Percentiles rank a stretch among this genome's conserved stretches.
Evolutionary conservation across 208 protist species (phyloP).

Genomic region (Acanthamoeba culbertsoni): DNA sequence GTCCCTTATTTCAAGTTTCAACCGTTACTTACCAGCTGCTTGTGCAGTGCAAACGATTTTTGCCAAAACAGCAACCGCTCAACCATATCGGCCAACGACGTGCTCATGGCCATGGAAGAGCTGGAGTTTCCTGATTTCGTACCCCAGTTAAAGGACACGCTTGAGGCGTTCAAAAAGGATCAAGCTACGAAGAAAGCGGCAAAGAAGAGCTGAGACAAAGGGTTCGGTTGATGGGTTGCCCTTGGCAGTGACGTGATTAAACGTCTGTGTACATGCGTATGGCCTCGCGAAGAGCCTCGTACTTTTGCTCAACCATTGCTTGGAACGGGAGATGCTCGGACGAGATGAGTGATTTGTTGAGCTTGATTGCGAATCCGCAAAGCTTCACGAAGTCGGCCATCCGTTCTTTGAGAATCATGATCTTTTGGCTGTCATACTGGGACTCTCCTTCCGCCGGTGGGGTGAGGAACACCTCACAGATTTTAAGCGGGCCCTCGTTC

Average conservation of each 20-base stretch:
- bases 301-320: constrained; percentile 50
- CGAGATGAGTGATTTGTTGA: constrained; percentile 59
- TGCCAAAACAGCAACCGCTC: constrained; percentile 49
- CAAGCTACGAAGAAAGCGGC: constrained; percentile 14
- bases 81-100: constrained; percentile 49
- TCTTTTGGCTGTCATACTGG: background rate
- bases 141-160: background rate
- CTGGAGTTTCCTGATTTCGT: constrained; percentile 49
- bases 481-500: constrained; percentile 35
- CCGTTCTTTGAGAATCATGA: background rate
- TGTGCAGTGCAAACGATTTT: constrained; percentile 34
- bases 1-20: background rate
- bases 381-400: constrained; percentile 55
- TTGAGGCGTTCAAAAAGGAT: constrained; percentile 18
- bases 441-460: background rate
- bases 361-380: constrained; percentile 51
- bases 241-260: background rate
- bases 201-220: background rate
- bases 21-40: background rate
- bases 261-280: constrained; percentile 38
- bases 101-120: constrained; percentile 57
- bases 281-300: background rate
- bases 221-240: background rate
- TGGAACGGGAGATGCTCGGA: constrained; percentile 53
- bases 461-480: constrained; percentile 48